Base-by-base conservation (phyloP, 164 flowering plant species). In the Dillenia suffruticosa region DNA sequence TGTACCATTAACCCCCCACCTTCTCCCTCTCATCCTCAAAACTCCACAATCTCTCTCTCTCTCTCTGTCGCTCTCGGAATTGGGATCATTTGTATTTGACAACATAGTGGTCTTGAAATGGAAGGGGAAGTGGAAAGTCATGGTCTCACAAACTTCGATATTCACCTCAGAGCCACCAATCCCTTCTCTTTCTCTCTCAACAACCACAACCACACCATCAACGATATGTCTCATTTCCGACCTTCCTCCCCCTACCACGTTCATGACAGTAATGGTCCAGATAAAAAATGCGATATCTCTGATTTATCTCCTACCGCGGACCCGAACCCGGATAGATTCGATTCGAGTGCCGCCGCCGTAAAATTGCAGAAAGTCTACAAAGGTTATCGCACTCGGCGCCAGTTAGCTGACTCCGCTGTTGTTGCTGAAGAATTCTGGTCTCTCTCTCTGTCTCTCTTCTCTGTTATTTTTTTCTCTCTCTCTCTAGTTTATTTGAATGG, bases 361-460 rank as follows among this genome's bases (percentile, higher is more conserved):
- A 80, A 63, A 76, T 8, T 91, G 59, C 96, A 87, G 80, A 91
- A 84, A 69, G 80, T 83, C n/a, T 91, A 82, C 52, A 46, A 88
- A 75, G 74, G 96, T 58, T 82, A 87, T 64, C 90, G 93, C 32
- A 82, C 90, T 5, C 76, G 96, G 64, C 93, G 92, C 32, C 73
- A 73, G 76, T 74, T 89, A 49, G 97, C 97, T 0, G 97, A 91
- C 70, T 79, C 94, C 9, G 94, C 89, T 10, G 84, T 91, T 2
- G 84, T 89, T 6, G 95, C 84, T 2, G 92, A 85, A 67, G 89
- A 83, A 72, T 81, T 83, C 26, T 91, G 97, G 97, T 91, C 58
- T 2, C 73, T 68, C 44, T 14, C 53, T 12, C 11, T 11, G 16
- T 57, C 17, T 47, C 59, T 1, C 10, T 1, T 40, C 43, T n/a